Evolutionary conservation across 108 stramenopile genomes (phyloP), one percentile per base, ranked within the genome.

Genomic region (Ochromonas danica): DNA sequence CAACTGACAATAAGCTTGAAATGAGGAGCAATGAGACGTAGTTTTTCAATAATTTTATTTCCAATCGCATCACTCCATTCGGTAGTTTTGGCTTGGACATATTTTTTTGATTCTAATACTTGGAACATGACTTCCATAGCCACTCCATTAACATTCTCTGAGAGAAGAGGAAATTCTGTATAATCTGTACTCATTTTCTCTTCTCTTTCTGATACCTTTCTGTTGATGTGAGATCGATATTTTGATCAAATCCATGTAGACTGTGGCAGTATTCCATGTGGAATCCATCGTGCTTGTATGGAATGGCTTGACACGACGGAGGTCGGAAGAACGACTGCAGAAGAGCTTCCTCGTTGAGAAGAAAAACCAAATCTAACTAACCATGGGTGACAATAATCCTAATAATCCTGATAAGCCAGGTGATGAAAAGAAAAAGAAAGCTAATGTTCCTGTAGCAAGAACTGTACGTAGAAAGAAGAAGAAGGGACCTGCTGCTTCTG

Each of bases 391-490:
- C n/a, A n/a, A n/a, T n/a, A n/a, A n/a, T n/a, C n/a, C n/a, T n/a
- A n/a, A n/a, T n/a, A n/a, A n/a, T n/a, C n/a, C n/a, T 51, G 45
- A 51, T 22, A 51, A 51, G 22, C 6, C 6, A 6, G 22, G 22
- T 51, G 45, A 95, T 79, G 94, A 96, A 83, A 94, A 95, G 87
- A 97, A 97, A 88, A 94, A 95, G 78, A 95, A 96, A 86, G 94
- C 94, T 82, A 95, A 94, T 30, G 89, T 92, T 33, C 92, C 88
- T 28, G 82, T 86, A 17, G 27, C 78, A 28, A 90, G 92, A 61
- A 90, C 89, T 60, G 91, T 92, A 17, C 92, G 93, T 71, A 92
- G 95, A 36, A 93, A 94, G 61, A 91, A 93, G 70, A 94, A 93
- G 57, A 94, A 94, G 83, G 95, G 94, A 28, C 93, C 97, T 57